A percentile compares a stretch with the other conserved stretches of the same genome.
phyloP scores from a whole-genome alignment of 176 grass and related monocot species.

The Tillandsia fasciculata region DNA sequence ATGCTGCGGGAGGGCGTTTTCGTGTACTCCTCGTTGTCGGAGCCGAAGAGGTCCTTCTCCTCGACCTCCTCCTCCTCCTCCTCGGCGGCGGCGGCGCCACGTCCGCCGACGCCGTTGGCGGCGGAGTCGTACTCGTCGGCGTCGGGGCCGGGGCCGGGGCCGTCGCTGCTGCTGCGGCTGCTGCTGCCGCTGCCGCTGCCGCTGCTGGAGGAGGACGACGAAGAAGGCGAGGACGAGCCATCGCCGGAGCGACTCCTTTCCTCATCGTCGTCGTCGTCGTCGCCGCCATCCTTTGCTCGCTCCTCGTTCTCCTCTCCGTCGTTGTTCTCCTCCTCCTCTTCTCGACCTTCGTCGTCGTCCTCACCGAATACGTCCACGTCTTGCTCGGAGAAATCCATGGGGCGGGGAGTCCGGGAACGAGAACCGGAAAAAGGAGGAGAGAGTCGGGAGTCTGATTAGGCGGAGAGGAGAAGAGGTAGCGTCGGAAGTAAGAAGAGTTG shows the following conservation, averaged over 20 bases:
- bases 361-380: constrained; percentile 65
- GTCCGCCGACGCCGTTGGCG: constrained; percentile 21
- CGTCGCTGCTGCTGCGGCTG: constrained; percentile 38
- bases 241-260: constrained; percentile 24
- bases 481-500: no score
- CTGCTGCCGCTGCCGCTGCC: constrained; percentile 42
- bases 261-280: constrained; percentile 5
- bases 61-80: constrained; percentile 30
- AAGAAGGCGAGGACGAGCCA: constrained; percentile 61
- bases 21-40: constrained; percentile 82
- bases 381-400: constrained; percentile 80
- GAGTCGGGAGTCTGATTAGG: no score
- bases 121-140: constrained; percentile 11
- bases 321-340: constrained; percentile 15
- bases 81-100: constrained; percentile 7
- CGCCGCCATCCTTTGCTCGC: constrained; percentile 47
- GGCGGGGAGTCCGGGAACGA: neutral
- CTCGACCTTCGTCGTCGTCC: constrained; percentile 32
- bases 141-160: constrained; percentile 26
- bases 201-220: constrained; percentile 50
- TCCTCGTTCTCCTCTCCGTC: constrained; percentile 13
- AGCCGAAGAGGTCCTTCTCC: constrained; percentile 82
- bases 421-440: neutral
- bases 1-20: constrained; percentile 53
- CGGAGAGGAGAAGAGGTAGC: no score